Evolutionary conservation across 2,329 filamentous ascomycete species (phyloP), one percentile per base, ranked within the genome.

Genomic region (Gnomoniopsis sp.): DNA sequence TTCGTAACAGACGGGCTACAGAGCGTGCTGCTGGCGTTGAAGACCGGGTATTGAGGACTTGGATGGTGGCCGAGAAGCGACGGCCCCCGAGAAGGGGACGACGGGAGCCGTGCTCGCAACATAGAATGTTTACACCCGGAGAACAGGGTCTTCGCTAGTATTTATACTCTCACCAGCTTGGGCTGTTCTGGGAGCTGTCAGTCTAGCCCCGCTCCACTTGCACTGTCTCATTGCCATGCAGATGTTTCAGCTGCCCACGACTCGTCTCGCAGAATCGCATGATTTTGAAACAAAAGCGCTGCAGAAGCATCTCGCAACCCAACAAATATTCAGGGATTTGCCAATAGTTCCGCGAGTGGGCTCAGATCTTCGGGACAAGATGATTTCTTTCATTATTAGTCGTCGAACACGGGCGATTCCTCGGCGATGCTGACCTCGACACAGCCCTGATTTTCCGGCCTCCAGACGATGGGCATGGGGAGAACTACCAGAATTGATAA

Each of bases 231-330:
- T 49, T 47, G 46, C 36, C 15, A 50, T 49, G 30, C 30, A 46
- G 19, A 41, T 23, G 57, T 59, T 59, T 59, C 57, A 59, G 46
- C 44, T 34, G 12, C 14, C 49, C 44, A 49, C 14, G 14, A 30
- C 41, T 44, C 30, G 10, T 34, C 56, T n/a, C 26, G 4, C 11
- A 44, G n/a, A 19, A 53, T 55, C 33, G 33, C 47, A 36, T 36
- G 47, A 51, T 11, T 21, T 51, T 50, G 51, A 55, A 50, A 51
- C 51, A 55, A 36, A 48, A 30, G 4, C 26, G 8, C 26, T 30
- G 26, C 26, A 30, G 26, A 30, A 30, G 26, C 26, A 30, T 30
- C 8, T 30, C 26, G 4, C 26, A 8, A 38, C 4, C 17, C 12
- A 6, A 6, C 26, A 30, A 30, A 8, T 4, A 30, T 8, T 8